These are phyloP conservation scores for Calophaca sinica DNA, from an alignment of 306 rosid species.

Conservation along the genomic window DNA sequence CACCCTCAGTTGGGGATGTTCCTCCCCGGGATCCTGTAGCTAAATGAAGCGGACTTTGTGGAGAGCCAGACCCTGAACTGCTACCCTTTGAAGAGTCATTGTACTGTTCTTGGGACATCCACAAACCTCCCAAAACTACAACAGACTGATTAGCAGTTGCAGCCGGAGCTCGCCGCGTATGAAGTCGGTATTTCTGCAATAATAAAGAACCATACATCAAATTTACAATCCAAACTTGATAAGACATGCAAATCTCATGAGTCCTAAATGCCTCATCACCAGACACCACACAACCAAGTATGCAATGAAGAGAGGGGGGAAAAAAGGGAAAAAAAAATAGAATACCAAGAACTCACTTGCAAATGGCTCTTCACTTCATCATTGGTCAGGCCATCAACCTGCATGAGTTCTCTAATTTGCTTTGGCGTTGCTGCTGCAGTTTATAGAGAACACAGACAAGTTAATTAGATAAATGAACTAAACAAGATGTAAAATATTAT, in stretches of 20 bases:
- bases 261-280: slow-evolving; percentile 20
- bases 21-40: slow-evolving; percentile 64
- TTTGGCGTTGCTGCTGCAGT: slow-evolving; percentile 94
- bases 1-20: slow-evolving; percentile 67
- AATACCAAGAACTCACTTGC: slow-evolving; percentile 68
- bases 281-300: slow-evolving; percentile 13
- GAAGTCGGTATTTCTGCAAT: slow-evolving; percentile 94
- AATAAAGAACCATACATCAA: slow-evolving; percentile 34
- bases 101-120: slow-evolving; percentile 79
- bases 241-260: slow-evolving; percentile 26
- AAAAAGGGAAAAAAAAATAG: background rate
- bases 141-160: slow-evolving; percentile 56
- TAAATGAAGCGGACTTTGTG: slow-evolving; percentile 92
- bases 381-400: slow-evolving; percentile 95
- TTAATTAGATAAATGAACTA: slow-evolving; percentile 46
- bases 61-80: slow-evolving; percentile 86
- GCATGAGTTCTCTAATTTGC: slow-evolving; percentile 98
- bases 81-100: slow-evolving; percentile 80
- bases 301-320: background rate
- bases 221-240: slow-evolving; percentile 34
- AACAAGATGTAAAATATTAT: slow-evolving; percentile 24
- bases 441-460: slow-evolving; percentile 28
- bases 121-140: slow-evolving; percentile 75
- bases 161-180: slow-evolving; percentile 80
- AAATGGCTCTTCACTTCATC: slow-evolving; percentile 99